Base-by-base conservation (phyloP, 345 rosid species). In the Linum usitatissimum region DNA sequence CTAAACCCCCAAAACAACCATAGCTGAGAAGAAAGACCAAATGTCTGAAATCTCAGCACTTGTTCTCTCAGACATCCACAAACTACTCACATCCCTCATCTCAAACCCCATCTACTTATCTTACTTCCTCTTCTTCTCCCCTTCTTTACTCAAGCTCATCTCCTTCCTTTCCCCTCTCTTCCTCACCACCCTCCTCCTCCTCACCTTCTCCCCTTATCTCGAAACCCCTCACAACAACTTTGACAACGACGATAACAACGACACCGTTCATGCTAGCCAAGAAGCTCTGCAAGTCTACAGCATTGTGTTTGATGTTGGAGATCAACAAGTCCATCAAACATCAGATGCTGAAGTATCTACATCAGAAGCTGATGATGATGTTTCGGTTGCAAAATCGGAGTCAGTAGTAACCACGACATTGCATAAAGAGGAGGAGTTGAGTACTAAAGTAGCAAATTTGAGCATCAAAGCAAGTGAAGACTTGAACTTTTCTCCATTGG, bases 111-210 rank as follows among this genome's bases (percentile, higher is more conserved):
- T 69, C 39, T 81, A 66, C 54, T 63, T 71, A 69, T 64, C 30
- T 18, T 73, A 85, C 76, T 31, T 77, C 31, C 64, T 84, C 70
- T 78, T 83, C 80, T 78, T 88, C 79, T 82, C 79, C 1, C 93
- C 91, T 18, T 85, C 83, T 79, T 69, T 89, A 57, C 40, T 87
- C 82, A 89, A 83, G 79, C 72, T 89, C 56, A 76, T 85, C 30
- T 81, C 95, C 63, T 89, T 84, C 53, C 89, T 92, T 18, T 87
- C 91, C 45, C 98, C 98, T 59, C 93, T 92, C 59, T 79, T 92
- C 64, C 39, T 83, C 62, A 87, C 96, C 54, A 85, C 98, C 18
- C 73, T 85, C 49, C 77, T 86, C 45, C 63, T 86, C 45, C 61
- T 84, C 62, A 85, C 91, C 51, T 21, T 81, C 38, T 71, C 82